Evolutionary conservation across 2,329 filamentous ascomycete species (phyloP), one percentile per base, ranked within the genome.

Genomic region (Pseudogymnoascus sp.): DNA sequence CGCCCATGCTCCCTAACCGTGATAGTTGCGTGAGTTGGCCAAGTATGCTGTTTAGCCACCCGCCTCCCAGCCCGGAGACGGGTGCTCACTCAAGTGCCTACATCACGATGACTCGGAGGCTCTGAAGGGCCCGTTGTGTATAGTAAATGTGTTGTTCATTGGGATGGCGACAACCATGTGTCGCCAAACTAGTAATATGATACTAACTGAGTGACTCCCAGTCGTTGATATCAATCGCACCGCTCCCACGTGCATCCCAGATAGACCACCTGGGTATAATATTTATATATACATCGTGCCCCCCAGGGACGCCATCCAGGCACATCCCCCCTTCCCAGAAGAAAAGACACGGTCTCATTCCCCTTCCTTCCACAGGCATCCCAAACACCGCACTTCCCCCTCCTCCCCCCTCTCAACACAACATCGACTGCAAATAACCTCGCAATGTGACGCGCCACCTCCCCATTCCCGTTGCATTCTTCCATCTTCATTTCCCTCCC

Each of bases 351-450:
- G 5, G 23, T 5, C 23, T 53, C 25, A 53, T 53, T 31, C n/a
- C 16, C 67, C 66, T 42, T 69, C 68, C 28, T 64, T 61, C 23
- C 66, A 67, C 42, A 87, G 76, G 67, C 88, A 90, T 1, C 85
- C 85, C 59, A 88, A 73, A 69, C 88, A 90, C 64, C 85, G 82
- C 4, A 88, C 81, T 59, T 89, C 86, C 25, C 87, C 87, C 62
- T 88, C 82, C 18, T 76, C 69, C 0, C 86, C 87, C 23, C 78
- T 79, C 71, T 90, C 88, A 2, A 89, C 80, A 71, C 87, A 89
- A 74, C 88, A 90, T 16, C 81, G 79, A 70, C 87, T 88, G 71
- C 88, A 90, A 2, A 89, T 77, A 68, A 83, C 80, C 36, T 78
- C 63, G 62, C 63, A 69, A 62, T 72, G 71, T 62, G 12, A 43